Evolutionary conservation across 2,329 filamentous ascomycete genomes (phyloP), one percentile per base, ranked within the genome.

Genomic region (Alternaria hordeiaustralica): DNA sequence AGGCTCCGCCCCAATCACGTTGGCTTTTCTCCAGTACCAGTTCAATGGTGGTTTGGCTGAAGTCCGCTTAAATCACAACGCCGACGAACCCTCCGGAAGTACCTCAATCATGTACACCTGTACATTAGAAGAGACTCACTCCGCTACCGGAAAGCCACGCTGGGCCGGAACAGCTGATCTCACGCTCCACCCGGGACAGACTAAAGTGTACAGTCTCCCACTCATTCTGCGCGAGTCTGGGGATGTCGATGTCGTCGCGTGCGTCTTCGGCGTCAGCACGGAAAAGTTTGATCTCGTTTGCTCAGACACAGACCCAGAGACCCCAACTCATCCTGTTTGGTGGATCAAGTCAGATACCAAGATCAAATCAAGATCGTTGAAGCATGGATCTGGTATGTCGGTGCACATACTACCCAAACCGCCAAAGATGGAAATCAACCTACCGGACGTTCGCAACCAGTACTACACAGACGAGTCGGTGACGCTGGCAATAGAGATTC

Each of bases 391-490:
- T 60, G 83, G 84, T 2, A 82, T 87, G 33, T 82, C 83, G 2
- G 87, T 97, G 60, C 90, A 88, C 60, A 89, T 99, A 23, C 85
- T 94, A 58, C 95, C 96, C 2, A 92, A 96, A 68, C 96, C 95
- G 26, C 96, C 96, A 0, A 98, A 97, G 80, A 89, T 99, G 83
- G 89, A 93, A 70, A 88, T 99, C 49, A 86, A 83, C 25, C 82
- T 93, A 10, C 83, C 87, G 3, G 86, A 88, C 44, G 80, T 90
- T 8, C 83, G 86, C 60, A 85, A 88, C 12, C 90, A 94, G 58
- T 96, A 95, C 78, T 98, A 97, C 76, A 92, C 92, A 2, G 91
- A 96, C 71, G 96, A 99, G 81, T 79, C 83, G 0, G 87, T 97
- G 26, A 83, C 83, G 7, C 78, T 98, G 21, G 82, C 86, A 0